phyloP scores from a whole-genome alignment of 2,329 filamentous ascomycete genomes.

The Verticillium isaacii region DNA sequence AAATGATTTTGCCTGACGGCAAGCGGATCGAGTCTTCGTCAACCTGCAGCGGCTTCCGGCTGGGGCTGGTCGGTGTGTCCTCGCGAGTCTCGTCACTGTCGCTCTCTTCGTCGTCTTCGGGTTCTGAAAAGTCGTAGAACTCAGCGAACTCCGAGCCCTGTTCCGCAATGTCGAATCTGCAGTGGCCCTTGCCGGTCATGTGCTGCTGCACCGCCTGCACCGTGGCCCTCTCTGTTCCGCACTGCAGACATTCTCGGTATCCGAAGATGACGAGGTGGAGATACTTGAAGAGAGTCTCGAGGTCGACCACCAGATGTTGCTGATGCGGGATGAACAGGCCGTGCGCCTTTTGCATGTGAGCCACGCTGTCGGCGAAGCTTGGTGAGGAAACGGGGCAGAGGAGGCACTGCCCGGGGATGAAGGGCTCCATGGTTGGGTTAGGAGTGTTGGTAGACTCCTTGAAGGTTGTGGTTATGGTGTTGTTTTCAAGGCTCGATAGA shows the following conservation, averaged over 20 bases:
- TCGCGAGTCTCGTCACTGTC: too few relatives aligned
- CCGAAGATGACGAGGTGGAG: conserved; percentile 41
- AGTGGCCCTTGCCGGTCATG: conserved; percentile 45
- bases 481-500: too few relatives aligned
- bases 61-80: too few relatives aligned
- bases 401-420: conserved; percentile 28
- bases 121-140: conserved; percentile 29
- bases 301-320: conserved; percentile 35
- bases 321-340: conserved; percentile 37
- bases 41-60: too few relatives aligned
- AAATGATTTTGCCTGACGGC: too few relatives aligned
- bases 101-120: not conserved
- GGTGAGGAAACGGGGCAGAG: conserved; percentile 31
- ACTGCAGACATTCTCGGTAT: conserved; percentile 49
- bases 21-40: too few relatives aligned
- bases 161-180: conserved; percentile 31
- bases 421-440: conserved; percentile 7
- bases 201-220: conserved; percentile 44
- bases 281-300: conserved; percentile 41
- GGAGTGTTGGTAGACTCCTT: too few relatives aligned
- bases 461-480: too few relatives aligned
- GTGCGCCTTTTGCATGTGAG: conserved; percentile 45
- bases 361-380: conserved; percentile 29
- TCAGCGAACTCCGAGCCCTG: conserved; percentile 32
- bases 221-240: conserved; percentile 36